Base-by-base conservation (phyloP, 1,284 basidiomycete genomes). In the Pseudozyma sp. region DNA sequence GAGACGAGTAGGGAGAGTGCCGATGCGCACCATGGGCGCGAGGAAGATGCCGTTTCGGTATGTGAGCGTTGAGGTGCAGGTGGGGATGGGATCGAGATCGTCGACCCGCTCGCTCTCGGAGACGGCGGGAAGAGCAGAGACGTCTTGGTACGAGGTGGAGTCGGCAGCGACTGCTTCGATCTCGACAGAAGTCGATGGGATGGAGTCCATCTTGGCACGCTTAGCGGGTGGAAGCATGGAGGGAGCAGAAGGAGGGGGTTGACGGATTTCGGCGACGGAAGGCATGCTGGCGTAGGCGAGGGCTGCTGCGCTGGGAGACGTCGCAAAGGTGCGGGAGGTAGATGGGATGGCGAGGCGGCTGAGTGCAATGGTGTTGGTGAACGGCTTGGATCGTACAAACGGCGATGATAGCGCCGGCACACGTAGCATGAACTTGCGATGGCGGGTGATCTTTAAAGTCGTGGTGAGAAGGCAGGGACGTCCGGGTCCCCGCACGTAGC, bases 1-100 rank as follows among this genome's bases (percentile, higher is more conserved):
- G 16, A 96, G 85, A 42, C 94, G 90, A 6, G 91, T 93, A 0
- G 92, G 92, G 34, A 94, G 80, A 35, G 78, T 75, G 17, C 77
- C 81, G 50, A 78, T 79, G 29, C 81, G 77, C 10, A 83, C 79
- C 82, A 84, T 84, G 49, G 82, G 82, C 3, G 80, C 82, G 30
- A 84, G 75, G 61, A 81, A 81, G 50, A 84, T 72, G 45, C 82
- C 81, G 37, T 72, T 75, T 11, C 57, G 42, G 56, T 60, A 75
- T 14, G 50, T 19, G 37, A 75, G 59, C 29, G 67, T 45, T 6
- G 59, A 69, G 17, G 72, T 75, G 63, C 57, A 63, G 37, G 53
- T 40, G 2, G 72, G 67, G 40, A 75, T 57, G 44, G 72, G 67
- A 9, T 52, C 58, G 34, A 65, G 19, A 33, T 73, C 70, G 49